Evolutionary conservation across 345 rosid species (phyloP), one percentile per base, ranked within the genome.

Genomic region (Eucalyptus victrix): DNA sequence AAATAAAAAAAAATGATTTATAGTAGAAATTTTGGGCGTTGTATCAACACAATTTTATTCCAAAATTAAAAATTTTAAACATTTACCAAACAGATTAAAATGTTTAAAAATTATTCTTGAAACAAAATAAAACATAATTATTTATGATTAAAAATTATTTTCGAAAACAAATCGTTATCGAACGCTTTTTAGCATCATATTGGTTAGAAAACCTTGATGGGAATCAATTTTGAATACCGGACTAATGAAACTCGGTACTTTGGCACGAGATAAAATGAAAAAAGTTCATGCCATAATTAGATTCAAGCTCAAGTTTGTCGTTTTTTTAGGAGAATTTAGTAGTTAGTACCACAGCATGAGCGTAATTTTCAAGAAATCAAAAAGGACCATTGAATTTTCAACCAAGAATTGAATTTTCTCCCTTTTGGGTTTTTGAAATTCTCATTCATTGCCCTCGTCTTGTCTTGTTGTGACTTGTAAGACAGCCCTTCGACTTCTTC

Each of bases 41-140:
- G 49, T 47, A 47, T 7, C 6, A 40, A 42, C 8, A 42, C 7
- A 42, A 42, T 42, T 42, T 1, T 42, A 42, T 42, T 42, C 7
- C 0, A 2, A 2, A 42, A 42, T 42, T 2, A 42, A 42, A 42
- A 6, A 6, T 6, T 42, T 42, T 42, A 7, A 1, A 42, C 1
- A 7, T 0, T 42, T 42, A 42, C 1, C 44, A 11, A 47, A 47
- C 2, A 47, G 1, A 0, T 47, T 47, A 47, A 47, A 47, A 47
- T 47, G 0, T 0, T 47, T 11, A 47, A 0, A 47, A 47, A 11
- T 11, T 47, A 10, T 45, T 45, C 0, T 0, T 1, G 0, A 1
- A 45, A 9, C 12, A 45, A 0, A 45, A 45, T 9, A 45, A 45
- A 45, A 45, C 5, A 40, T 34, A 40, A 40, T 40, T 1, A 40